phyloP scores from a whole-genome alignment of 23 red algal genomes.

The Gracilaria domingensis region DNA sequence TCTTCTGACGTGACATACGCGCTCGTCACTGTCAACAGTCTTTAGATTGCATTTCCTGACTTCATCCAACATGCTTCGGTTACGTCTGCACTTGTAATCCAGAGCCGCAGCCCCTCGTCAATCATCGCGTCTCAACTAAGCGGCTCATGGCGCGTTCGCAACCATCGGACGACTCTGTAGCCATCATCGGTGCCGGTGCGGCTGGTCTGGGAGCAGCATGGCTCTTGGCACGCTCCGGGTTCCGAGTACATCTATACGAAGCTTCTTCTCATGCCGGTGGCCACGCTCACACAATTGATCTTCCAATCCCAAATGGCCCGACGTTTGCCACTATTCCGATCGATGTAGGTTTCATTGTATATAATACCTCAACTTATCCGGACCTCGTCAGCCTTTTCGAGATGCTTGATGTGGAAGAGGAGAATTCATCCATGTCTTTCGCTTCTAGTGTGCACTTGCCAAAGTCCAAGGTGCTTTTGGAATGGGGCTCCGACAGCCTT shows the following conservation, averaged over 20 bases:
- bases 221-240: slow-evolving; percentile 73
- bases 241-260: slow-evolving; percentile 89
- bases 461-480: slow-evolving; percentile 42
- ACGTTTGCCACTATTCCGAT: slow-evolving; percentile 57
- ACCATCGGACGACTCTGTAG: slow-evolving; percentile 38
- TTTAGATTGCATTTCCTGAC: too few relatives aligned
- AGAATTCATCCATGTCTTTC: slow-evolving; percentile 97
- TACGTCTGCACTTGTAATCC: not conserved
- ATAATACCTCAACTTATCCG: slow-evolving; percentile 96
- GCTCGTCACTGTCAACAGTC: not conserved
- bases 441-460: slow-evolving; percentile 69
- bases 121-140: not conserved
- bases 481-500: slow-evolving; percentile 92
- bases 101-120: not conserved
- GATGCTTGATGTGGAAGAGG: slow-evolving; percentile 72
- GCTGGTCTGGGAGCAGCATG: slow-evolving; percentile 94
- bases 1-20: not conserved
- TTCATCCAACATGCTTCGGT: not conserved
- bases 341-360: slow-evolving; percentile 97
- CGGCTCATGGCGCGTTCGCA: slow-evolving; percentile 2
- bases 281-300: slow-evolving; percentile 82
- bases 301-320: slow-evolving; percentile 39
- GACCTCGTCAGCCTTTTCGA: slow-evolving; percentile 87
- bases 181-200: slow-evolving; percentile 87
- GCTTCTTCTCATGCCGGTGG: slow-evolving; percentile 76